A percentile compares a stretch with the other conserved stretches of the same genome.
These are phyloP conservation scores for Huiozyma sinensis DNA, from an alignment of 805 yeast genomes.

Conservation along the genomic window DNA sequence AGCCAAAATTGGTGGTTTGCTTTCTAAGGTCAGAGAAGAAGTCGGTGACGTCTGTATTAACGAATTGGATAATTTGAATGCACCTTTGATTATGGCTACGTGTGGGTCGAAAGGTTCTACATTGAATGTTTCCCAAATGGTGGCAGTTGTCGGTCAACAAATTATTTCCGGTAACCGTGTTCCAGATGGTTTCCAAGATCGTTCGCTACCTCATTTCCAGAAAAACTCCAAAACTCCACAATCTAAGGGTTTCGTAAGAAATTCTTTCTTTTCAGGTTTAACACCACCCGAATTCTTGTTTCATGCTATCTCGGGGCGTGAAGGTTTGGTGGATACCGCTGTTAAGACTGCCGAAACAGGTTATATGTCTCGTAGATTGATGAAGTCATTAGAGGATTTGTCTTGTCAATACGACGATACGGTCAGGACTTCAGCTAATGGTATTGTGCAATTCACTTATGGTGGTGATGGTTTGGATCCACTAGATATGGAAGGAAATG, in stretches of 20 bases:
- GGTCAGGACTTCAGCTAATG: conserved; percentile 89
- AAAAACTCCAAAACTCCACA: conserved; percentile 96
- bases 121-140: conserved; percentile 97
- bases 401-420: conserved; percentile 89
- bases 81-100: conserved; percentile 97
- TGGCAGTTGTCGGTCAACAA: conserved; percentile 99
- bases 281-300: conserved; percentile 94
- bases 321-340: conserved; percentile 98
- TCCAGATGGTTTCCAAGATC: conserved; percentile 99
- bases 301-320: conserved; percentile 99
- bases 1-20: conserved; percentile 91
- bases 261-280: conserved; percentile 88
- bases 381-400: conserved; percentile 95
- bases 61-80: conserved; percentile 81
- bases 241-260: conserved; percentile 93
- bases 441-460: conserved; percentile 93
- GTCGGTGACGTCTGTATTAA: conserved; percentile 96
- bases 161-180: conserved; percentile 98
- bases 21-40: conserved; percentile 96
- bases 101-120: conserved; percentile 99
- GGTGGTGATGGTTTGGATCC: conserved; percentile 99
- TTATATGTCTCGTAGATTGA: conserved; percentile 93
- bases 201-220: conserved; percentile 93
- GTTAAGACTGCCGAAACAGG: conserved; percentile 99
- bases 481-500: conserved; percentile 98